Evolutionary conservation across 2,329 filamentous ascomycete species (phyloP).

Genomic region (Aspergillus uvarum): DNA sequence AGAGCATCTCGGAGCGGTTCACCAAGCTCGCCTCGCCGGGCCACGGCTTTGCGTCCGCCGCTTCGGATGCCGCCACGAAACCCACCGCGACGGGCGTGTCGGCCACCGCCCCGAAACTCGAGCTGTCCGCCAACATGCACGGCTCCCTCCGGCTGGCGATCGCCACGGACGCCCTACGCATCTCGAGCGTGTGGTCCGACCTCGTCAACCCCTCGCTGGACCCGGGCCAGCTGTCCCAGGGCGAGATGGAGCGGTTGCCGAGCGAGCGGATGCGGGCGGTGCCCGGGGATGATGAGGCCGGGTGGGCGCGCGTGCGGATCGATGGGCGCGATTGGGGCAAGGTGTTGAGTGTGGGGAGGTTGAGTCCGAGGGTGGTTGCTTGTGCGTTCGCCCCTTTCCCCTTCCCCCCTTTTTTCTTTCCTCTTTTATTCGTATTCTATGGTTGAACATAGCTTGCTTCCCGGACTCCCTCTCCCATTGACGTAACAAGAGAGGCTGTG

Average conservation of each 20-base stretch:
- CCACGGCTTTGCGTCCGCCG: slow-evolving; percentile 8
- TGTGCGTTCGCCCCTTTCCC: slow-evolving; percentile 53
- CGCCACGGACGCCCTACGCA: slow-evolving; percentile 77
- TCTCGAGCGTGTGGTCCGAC: slow-evolving; percentile 80
- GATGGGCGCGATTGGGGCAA: slow-evolving; percentile 93
- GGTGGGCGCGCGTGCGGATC: slow-evolving; percentile 85
- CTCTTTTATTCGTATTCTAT: not conserved
- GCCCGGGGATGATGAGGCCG: slow-evolving; percentile 68
- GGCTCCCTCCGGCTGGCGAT: slow-evolving; percentile 79
- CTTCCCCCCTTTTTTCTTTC: too few species aligned
- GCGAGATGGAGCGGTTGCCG: slow-evolving; percentile 70
- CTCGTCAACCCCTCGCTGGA: slow-evolving; percentile 87
- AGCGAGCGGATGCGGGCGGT: slow-evolving; percentile 71
- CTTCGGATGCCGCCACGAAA: slow-evolving; percentile 33
- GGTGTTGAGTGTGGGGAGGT: slow-evolving; percentile 85
- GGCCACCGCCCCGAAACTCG: slow-evolving; percentile 61
- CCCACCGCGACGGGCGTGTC: slow-evolving; percentile 21
- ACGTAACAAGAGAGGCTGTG: too few species aligned
- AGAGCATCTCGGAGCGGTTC: slow-evolving; percentile 92
- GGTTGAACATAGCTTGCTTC: too few species aligned
- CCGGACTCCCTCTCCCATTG: too few species aligned
- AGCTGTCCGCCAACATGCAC: slow-evolving; percentile 92
- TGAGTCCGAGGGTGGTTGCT: slow-evolving; percentile 89
- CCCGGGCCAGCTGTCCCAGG: slow-evolving; percentile 67
- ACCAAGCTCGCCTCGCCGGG: slow-evolving; percentile 63